Evolutionary conservation across 2,329 filamentous ascomycete genomes (phyloP).

Genomic region (Calonectria hawksworthii): DNA sequence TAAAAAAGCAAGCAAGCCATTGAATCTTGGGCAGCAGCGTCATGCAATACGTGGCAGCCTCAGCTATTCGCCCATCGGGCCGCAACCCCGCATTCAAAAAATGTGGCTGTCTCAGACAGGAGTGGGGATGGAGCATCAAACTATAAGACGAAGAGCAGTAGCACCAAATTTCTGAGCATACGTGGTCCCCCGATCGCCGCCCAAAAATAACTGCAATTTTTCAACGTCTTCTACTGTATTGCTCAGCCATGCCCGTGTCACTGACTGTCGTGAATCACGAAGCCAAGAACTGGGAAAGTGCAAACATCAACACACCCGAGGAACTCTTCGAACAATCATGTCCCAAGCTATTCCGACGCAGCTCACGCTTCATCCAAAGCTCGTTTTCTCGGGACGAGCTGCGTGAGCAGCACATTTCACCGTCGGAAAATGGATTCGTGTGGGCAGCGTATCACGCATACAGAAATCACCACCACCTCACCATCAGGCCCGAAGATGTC

Average conservation of each 20-base stretch:
- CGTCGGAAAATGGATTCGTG: slow-evolving; percentile 55
- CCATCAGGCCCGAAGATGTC: slow-evolving; percentile 65
- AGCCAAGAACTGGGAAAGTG: background rate
- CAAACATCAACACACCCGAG: background rate
- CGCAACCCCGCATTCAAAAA: background rate
- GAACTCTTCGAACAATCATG: background rate
- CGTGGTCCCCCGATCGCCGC: background rate
- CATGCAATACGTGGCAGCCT: background rate
- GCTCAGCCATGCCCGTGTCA: background rate
- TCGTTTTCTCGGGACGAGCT: background rate
- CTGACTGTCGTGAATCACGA: background rate
- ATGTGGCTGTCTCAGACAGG: background rate
- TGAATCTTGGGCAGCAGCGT: background rate
- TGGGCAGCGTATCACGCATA: slow-evolving; percentile 56
- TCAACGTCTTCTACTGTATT: background rate
- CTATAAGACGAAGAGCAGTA: background rate
- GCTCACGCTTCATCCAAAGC: background rate
- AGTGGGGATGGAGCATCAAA: too few relatives aligned
- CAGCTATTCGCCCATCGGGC: background rate
- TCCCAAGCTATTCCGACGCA: background rate
- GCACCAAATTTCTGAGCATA: background rate
- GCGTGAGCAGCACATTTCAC: background rate
- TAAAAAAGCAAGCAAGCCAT: background rate
- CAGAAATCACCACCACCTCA: slow-evolving; percentile 59
- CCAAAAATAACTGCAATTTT: background rate